phyloP scores from a whole-genome alignment of 805 yeast genomes.

The Saccharomycodes ludwigii region DNA sequence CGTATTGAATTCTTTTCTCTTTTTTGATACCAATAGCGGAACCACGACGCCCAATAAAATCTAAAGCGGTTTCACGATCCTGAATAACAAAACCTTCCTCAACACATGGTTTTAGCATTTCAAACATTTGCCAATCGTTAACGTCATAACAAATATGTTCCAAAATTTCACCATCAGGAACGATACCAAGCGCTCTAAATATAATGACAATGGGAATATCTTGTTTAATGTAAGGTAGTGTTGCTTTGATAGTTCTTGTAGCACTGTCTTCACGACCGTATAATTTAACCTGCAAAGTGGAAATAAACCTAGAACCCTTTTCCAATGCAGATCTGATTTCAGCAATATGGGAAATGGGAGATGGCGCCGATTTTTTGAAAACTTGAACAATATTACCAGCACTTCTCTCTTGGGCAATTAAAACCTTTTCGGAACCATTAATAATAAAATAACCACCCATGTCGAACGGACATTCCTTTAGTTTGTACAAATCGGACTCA shows the following conservation, averaged over 20 bases:
- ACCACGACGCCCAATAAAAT: constrained; percentile 97
- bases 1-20: constrained; percentile 97
- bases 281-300: constrained; percentile 87
- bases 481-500: constrained; percentile 86
- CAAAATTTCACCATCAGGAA: constrained; percentile 96
- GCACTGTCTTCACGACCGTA: constrained; percentile 67
- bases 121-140: constrained; percentile 98
- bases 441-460: constrained; percentile 99
- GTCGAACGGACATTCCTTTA: constrained; percentile 98
- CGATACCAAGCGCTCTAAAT: constrained; percentile 95
- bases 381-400: constrained; percentile 99
- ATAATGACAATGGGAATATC: constrained; percentile 96
- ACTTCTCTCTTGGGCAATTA: constrained; percentile 96
- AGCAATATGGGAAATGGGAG: constrained; percentile 91
- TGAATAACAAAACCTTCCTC: constrained; percentile 98
- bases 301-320: constrained; percentile 90
- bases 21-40: constrained; percentile 92
- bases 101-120: constrained; percentile 96
- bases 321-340: constrained; percentile 95
- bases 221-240: constrained; percentile 90
- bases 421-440: constrained; percentile 95
- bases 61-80: constrained; percentile 95
- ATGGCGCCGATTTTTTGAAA: constrained; percentile 93
- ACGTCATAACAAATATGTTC: constrained; percentile 98
- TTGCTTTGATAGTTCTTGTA: constrained; percentile 84